These are phyloP conservation scores for Trichoderma semiorbis DNA, from an alignment of 2,329 filamentous ascomycete genomes.

Conservation along the genomic window DNA sequence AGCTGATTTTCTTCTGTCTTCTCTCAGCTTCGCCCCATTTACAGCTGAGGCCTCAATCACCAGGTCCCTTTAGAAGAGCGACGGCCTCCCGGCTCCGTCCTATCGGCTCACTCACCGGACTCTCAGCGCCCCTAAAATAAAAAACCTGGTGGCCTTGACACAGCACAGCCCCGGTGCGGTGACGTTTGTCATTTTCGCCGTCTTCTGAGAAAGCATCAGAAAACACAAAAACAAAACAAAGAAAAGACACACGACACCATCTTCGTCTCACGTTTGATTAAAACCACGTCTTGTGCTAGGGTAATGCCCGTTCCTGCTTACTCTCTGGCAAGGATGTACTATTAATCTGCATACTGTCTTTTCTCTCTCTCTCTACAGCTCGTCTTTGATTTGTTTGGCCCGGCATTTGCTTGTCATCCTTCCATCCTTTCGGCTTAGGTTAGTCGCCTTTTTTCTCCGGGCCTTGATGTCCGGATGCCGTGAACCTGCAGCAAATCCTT, in stretches of 20 bases:
- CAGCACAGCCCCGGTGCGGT: slow-evolving; percentile 19
- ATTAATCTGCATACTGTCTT: not conserved
- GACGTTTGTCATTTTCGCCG: slow-evolving; percentile 11
- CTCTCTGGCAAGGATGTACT: not conserved
- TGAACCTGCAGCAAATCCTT: slow-evolving; percentile 6
- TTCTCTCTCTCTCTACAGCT: not conserved
- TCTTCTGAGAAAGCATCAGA: not conserved
- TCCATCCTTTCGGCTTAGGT: not conserved
- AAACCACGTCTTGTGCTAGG: not conserved
- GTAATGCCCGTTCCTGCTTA: slow-evolving; percentile 1
- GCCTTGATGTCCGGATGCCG: not conserved
- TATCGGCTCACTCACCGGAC: slow-evolving; percentile 12
- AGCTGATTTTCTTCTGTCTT: not conserved
- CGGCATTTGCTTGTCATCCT: not conserved
- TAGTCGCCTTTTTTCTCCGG: not conserved
- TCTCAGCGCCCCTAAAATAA: slow-evolving; percentile 11
- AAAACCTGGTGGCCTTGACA: slow-evolving; percentile 7
- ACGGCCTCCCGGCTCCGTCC: not conserved
- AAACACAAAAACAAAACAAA: not conserved
- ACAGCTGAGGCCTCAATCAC: slow-evolving; percentile 15
- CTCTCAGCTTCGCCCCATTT: slow-evolving; percentile 4
- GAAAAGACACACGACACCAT: not conserved
- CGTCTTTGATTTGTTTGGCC: not conserved
- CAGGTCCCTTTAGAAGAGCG: not conserved
- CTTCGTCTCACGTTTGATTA: not conserved